Conservation (phyloP, 23 red algal species). For the Gracilaria caudata region DNA sequence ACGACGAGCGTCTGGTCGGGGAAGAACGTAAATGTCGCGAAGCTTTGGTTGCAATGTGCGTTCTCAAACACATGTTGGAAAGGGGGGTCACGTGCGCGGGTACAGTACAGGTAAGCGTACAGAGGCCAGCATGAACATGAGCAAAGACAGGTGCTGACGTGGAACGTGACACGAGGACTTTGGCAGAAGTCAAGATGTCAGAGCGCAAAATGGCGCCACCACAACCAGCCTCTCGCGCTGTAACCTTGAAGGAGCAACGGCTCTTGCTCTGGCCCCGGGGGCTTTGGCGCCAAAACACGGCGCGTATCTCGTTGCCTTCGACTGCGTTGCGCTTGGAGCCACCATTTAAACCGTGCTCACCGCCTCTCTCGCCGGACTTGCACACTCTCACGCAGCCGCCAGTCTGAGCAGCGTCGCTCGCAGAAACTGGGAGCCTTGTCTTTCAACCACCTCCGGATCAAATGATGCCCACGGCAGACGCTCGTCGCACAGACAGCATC, state of each 20-base stretch:
- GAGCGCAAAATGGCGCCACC: neutral
- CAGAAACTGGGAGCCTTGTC: neutral
- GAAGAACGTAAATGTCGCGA: neutral
- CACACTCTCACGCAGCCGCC: neutral
- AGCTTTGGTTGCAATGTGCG: no score
- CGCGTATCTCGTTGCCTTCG: neutral
- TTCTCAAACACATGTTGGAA: neutral
- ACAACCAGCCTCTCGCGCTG: neutral
- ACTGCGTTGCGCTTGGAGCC: neutral
- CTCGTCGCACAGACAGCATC: neutral
- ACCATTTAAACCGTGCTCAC: neutral
- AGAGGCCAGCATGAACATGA: neutral
- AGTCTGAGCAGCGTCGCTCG: neutral
- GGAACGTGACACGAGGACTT: neutral
- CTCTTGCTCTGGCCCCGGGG: neutral
- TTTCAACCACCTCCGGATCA: neutral
- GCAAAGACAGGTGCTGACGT: neutral
- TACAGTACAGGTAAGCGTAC: neutral
- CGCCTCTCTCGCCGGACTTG: neutral
- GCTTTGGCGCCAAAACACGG: constrained; percentile 38
- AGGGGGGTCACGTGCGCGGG: neutral
- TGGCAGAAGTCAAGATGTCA: neutral
- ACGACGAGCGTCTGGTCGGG: neutral
- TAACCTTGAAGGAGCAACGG: neutral
- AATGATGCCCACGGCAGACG: neutral